Conservation (phyloP, 192 early-diverging fungal genomes). For the Podila epicladia region DNA sequence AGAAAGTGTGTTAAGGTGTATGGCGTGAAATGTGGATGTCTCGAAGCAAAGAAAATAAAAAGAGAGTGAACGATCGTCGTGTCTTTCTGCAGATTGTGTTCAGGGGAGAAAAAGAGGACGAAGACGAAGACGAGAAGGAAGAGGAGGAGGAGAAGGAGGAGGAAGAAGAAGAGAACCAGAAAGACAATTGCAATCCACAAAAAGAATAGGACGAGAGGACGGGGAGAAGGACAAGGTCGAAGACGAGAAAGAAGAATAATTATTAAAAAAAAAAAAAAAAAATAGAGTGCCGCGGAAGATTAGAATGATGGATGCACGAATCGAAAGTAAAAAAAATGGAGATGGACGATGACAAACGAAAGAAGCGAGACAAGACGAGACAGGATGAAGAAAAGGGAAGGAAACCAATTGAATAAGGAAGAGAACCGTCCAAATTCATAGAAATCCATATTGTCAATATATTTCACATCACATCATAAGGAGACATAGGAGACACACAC, state of each 20-base stretch:
- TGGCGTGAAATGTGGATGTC: too few relatives aligned
- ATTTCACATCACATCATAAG: too few relatives aligned
- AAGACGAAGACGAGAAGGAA: background rate
- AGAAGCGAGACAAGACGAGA: too few relatives aligned
- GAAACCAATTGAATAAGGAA: background rate
- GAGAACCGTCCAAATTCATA: too few relatives aligned
- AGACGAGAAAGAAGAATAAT: background rate
- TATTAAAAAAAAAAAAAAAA: background rate
- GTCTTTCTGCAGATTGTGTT: background rate
- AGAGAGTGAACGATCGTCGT: too few relatives aligned
- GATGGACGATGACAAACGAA: background rate
- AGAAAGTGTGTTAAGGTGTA: too few relatives aligned
- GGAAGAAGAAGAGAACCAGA: too few relatives aligned
- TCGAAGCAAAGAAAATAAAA: too few relatives aligned
- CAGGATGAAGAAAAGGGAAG: too few relatives aligned
- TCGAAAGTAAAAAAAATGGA: background rate
- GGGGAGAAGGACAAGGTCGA: background rate
- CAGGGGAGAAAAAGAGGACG: background rate
- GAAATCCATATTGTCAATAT: too few relatives aligned
- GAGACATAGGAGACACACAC: too few relatives aligned
- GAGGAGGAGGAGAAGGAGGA: background rate
- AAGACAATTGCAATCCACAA: background rate
- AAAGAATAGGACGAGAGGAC: constrained; percentile 1
- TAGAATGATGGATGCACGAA: background rate
- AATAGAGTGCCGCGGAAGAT: background rate